These are phyloP conservation scores for Phytophthora pini DNA, from an alignment of 352 stramenopile species.

Conservation along the genomic window DNA sequence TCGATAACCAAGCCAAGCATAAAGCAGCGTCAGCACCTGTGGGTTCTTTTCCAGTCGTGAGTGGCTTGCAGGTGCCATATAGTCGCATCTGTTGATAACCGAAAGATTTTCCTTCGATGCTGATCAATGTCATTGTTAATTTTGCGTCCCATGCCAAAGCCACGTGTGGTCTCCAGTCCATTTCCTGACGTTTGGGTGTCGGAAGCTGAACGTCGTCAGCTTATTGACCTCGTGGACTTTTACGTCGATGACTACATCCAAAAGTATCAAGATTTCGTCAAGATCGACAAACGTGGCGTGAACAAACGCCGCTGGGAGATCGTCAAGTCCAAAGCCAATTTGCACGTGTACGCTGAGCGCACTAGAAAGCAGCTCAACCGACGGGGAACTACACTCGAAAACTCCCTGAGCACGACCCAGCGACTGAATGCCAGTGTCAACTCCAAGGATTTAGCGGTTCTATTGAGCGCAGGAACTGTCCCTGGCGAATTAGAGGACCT, in stretches of 20 bases:
- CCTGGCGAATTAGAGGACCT: constrained; percentile 32
- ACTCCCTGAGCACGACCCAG: constrained; percentile 7
- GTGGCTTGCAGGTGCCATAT: no score
- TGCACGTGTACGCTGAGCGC: constrained; percentile 22
- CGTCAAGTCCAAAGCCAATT: constrained; percentile 29
- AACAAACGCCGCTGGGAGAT: constrained; percentile 23
- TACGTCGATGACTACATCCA: constrained; percentile 26
- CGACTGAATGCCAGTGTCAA: not conserved
- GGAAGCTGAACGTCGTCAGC: constrained; percentile 6
- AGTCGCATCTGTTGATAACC: no score
- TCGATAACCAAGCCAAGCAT: no score
- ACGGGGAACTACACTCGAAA: not conserved
- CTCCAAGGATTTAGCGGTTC: constrained; percentile 4
- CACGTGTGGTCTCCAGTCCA: constrained; percentile 12
- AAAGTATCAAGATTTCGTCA: constrained; percentile 35
- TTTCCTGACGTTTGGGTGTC: constrained; percentile 21
- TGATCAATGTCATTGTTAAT: not conserved
- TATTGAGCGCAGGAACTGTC: constrained; percentile 26
- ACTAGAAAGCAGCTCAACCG: not conserved
- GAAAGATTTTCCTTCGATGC: no score
- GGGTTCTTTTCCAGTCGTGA: no score
- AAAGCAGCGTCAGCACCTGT: no score
- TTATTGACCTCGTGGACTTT: constrained; percentile 16
- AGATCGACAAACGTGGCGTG: constrained; percentile 22
- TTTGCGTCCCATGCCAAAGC: constrained; percentile 12